Conservation (phyloP, 371 early-diverging fungal species). For the Parasitella parasitica region DNA sequence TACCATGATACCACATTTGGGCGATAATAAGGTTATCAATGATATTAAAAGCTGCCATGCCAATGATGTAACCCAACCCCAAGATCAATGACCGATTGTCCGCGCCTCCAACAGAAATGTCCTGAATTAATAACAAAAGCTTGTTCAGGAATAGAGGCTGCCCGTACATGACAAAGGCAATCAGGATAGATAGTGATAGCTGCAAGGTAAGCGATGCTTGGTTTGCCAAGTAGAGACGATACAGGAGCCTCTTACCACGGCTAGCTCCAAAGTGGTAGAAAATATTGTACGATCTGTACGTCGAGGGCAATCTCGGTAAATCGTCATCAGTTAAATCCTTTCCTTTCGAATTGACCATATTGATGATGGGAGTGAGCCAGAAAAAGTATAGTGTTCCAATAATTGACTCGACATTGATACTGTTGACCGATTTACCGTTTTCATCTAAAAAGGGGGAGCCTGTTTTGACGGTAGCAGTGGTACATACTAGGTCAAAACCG, state of each 20-base stretch:
- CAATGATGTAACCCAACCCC: slow-evolving; percentile 40
- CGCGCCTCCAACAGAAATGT: slow-evolving; percentile 11
- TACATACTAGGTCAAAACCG: slow-evolving; percentile 20
- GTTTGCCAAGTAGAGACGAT: slow-evolving; percentile 28
- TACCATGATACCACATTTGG: slow-evolving; percentile 52
- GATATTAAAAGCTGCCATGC: slow-evolving; percentile 32
- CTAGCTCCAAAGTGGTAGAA: slow-evolving; percentile 24
- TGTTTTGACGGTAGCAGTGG: slow-evolving; percentile 22
- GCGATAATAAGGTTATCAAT: slow-evolving; percentile 33
- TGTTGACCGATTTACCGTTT: slow-evolving; percentile 16
- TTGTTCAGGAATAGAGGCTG: slow-evolving; percentile 38
- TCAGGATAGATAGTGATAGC: slow-evolving; percentile 16
- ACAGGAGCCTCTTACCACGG: slow-evolving; percentile 17
- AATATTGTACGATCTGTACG: slow-evolving; percentile 30
- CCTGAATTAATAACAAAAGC: slow-evolving; percentile 32
- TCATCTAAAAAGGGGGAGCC: slow-evolving; percentile 39
- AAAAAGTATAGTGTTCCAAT: slow-evolving; percentile 20
- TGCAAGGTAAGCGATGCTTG: slow-evolving; percentile 25
- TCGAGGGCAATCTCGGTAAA: slow-evolving; percentile 26
- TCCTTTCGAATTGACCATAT: slow-evolving; percentile 22
- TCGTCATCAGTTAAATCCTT: slow-evolving; percentile 28
- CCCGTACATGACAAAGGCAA: slow-evolving; percentile 27
- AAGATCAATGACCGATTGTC: slow-evolving; percentile 20
- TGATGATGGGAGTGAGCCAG: slow-evolving; percentile 29
- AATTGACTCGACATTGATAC: slow-evolving; percentile 19